Evolutionary conservation across 768 basidiomycete species (phyloP).

Genomic region (Galerina marginata): DNA sequence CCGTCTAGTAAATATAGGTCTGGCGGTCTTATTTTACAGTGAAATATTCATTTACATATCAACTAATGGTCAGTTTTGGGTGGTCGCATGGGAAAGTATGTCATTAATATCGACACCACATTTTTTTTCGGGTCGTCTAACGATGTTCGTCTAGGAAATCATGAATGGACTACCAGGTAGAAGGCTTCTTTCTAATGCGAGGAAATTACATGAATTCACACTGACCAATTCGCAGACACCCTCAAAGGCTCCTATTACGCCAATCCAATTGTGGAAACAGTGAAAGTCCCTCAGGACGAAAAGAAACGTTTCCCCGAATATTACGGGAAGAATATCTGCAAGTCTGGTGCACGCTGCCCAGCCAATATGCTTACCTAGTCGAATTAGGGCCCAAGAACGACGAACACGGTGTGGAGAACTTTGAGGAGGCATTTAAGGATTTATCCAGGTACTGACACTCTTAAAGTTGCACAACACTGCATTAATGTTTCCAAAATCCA

Average conservation of each 20-base stretch:
- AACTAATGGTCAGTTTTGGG: constrained; percentile 69
- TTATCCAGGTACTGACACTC: constrained; percentile 59
- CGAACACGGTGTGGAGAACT: constrained; percentile 69
- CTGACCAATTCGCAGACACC: constrained; percentile 51
- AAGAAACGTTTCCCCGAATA: constrained; percentile 75
- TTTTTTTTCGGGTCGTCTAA: constrained; percentile 1
- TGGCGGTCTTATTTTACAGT: constrained; percentile 20
- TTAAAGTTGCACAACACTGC: background rate
- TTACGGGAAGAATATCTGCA: constrained; percentile 90
- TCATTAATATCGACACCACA: background rate
- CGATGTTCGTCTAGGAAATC: constrained; percentile 63
- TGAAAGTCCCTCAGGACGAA: constrained; percentile 63
- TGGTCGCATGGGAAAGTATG: constrained; percentile 94
- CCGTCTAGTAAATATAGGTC: constrained; percentile 77
- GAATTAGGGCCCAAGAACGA: constrained; percentile 65
- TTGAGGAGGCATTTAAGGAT: constrained; percentile 88
- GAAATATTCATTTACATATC: background rate
- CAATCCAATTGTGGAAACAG: constrained; percentile 74
- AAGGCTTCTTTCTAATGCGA: background rate
- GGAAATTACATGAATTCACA: background rate
- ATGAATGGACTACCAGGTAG: constrained; percentile 93
- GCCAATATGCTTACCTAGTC: background rate
- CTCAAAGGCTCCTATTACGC: constrained; percentile 97
- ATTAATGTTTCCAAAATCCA: background rate
- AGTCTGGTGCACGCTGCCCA: constrained; percentile 14